Base-by-base conservation (phyloP, 1,284 basidiomycete species). In the Leccinum fallax region DNA sequence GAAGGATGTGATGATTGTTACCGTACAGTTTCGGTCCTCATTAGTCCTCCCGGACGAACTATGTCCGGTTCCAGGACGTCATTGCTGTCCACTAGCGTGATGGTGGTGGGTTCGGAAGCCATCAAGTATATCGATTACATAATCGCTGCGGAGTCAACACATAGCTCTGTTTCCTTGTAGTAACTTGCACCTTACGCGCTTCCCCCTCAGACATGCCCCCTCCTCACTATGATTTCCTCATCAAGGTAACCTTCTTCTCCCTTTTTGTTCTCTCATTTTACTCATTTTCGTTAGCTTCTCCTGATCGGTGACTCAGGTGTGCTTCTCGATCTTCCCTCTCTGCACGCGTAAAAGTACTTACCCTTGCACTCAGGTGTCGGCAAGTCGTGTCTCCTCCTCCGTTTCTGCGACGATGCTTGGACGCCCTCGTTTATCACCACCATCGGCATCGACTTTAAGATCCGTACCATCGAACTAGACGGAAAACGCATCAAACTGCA, bases 361-460 rank as follows among this genome's bases (percentile, higher is more conserved):
- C 57, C 9, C 54, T 21, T 51, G 21, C 19, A 46, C n/a, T 3
- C 66, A 95, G 94, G 94, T 80, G 94, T 99, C 70, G 97, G 97
- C 69, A 99, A 99, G 82, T 99, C 97, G 57, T 99, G 97, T 84
- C 85, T 99, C 16, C 85, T 99, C 61, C 87, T 99, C 63, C 93
- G 97, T 67, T 99, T 99, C 88, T 99, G 97, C 78, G 97, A 99
- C 81, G 97, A 99, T 78, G 94, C 97, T 66, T 99, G 97, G 97
- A 99, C 97, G 38, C 97, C 97, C 32, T 97, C 94, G 48, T 99
- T 99, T 83, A 99, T 99, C 80, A 99, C 97, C 56, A 99, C 97
- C 57, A 99, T 99, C 77, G 97, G 95, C 60, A 94, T 94, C 71
- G 93, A 94, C 85, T 95, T 94, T 83, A 94, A 95, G 86, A 98